Percentiles rank a stretch among this genome's conserved stretches.
These are phyloP conservation scores for Pseudonitzschia pungens DNA, from an alignment of 108 stramenopile genomes.

Conservation along the genomic window DNA sequence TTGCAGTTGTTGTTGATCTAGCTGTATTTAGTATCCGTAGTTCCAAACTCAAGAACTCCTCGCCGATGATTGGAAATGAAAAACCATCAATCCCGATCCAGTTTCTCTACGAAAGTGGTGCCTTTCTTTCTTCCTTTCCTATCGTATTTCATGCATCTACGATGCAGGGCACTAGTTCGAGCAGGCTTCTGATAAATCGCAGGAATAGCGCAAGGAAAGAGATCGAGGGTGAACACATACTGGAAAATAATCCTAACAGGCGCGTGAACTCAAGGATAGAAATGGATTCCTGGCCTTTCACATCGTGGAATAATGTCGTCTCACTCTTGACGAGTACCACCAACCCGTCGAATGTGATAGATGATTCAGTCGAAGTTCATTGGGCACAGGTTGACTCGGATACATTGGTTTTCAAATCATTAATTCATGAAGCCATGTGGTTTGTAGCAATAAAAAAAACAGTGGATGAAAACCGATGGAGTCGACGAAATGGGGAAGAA, in stretches of 20 bases:
- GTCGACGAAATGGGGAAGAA: slow-evolving; percentile 8
- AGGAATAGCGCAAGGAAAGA: slow-evolving; percentile 12
- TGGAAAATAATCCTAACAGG: background rate
- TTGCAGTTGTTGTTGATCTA: slow-evolving; percentile 5
- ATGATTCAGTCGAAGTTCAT: background rate
- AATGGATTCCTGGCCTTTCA: slow-evolving; percentile 16
- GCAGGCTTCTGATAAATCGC: background rate
- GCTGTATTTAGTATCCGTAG: background rate
- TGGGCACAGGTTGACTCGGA: slow-evolving; percentile 13
- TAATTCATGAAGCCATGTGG: slow-evolving; percentile 3
- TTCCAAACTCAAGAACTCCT: background rate
- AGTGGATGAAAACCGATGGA: slow-evolving; percentile 9
- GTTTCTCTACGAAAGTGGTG: background rate
- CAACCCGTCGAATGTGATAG: background rate
- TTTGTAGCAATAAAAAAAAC: slow-evolving; percentile 12
- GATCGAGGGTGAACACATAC: background rate
- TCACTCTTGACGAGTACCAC: background rate
- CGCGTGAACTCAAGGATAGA: background rate
- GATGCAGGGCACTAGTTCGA: background rate
- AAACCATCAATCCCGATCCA: background rate
- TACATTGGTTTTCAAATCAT: background rate
- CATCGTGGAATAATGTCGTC: slow-evolving; percentile 11
- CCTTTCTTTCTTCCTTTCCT: slow-evolving; percentile 1
- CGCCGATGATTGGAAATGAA: background rate
- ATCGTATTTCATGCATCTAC: background rate